These are phyloP conservation scores for Perilla frutescens DNA, from an alignment of 257 asterid species.

Conservation along the genomic window DNA sequence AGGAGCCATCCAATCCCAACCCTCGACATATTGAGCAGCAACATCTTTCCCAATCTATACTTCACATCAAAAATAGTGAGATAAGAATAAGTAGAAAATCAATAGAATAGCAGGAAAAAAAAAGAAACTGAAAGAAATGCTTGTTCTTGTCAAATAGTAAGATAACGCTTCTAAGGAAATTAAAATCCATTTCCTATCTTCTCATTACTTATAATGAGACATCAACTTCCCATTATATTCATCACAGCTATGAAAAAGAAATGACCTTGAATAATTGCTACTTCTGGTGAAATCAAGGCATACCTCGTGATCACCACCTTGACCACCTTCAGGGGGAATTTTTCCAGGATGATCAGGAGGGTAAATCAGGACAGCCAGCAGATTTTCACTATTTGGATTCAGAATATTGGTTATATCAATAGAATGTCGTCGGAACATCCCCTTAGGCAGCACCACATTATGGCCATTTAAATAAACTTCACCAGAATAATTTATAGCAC, in stretches of 20 bases:
- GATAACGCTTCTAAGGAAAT: neutral
- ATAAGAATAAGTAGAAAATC: constrained; percentile 19
- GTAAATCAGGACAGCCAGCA: constrained; percentile 83
- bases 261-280: neutral
- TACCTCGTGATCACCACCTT: constrained; percentile 99
- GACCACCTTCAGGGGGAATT: constrained; percentile 93
- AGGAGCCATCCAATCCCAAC: constrained; percentile 99
- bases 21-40: constrained; percentile 94
- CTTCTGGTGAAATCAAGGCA: constrained; percentile 30
- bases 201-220: constrained; percentile 8
- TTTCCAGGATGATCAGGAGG: constrained; percentile 99
- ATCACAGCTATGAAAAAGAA: neutral
- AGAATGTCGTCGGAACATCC: constrained; percentile 95
- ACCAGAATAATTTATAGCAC: constrained; percentile 93
- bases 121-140: neutral
- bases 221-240: constrained; percentile 16
- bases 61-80: constrained; percentile 32
- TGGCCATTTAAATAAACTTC: constrained; percentile 90
- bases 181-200: constrained; percentile 13
- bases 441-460: constrained; percentile 83
- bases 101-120: constrained; percentile 3
- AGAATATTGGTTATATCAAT: constrained; percentile 71
- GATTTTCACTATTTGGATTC: constrained; percentile 70
- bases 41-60: constrained; percentile 94
- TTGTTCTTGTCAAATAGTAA: neutral